Evolutionary conservation across 805 yeast species (phyloP), one percentile per base, ranked within the genome.

Genomic region (Metschnikowia hibisci): DNA sequence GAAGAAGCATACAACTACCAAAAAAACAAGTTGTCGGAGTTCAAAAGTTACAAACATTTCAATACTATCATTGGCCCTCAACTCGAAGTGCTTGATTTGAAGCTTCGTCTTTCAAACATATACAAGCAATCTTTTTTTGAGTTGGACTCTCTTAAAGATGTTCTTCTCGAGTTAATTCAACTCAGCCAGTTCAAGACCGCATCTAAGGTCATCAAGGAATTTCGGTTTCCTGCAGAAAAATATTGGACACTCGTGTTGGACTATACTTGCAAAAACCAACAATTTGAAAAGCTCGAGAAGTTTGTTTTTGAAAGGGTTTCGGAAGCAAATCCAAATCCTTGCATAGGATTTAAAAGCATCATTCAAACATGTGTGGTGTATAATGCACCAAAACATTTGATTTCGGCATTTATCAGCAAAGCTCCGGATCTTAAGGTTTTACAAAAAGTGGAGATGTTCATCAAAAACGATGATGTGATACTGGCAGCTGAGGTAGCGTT

Each of bases 311-410:
- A 54, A 32, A 27, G 41, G 20, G 23, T 48, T 40, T 15, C 62
- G 1, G 46, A 55, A 23, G 6, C 46, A 2, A 22, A 15, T 12
- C 42, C 32, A 34, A 82, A 78, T 47, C 78, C 93, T 0, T 84
- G 87, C 0, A 84, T 88, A 32, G 89, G 91, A 0, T 82, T 82
- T 46, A 73, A 71, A 46, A 81, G 84, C 0, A 81, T 88, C 50
- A 84, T 71, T 43, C 66, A 73, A 12, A 75, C 77, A 30, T 73
- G 82, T 30, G 54, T 76, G 32, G 55, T 53, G 4, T 70, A 69
- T 42, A 67, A 74, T 4, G 85, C 81, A 0, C 82, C 82, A 26
- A 63, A 70, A 30, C 66, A 77, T 16, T 81, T 81, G 38, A 87
- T 91, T 1, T 72, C 81, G 0, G 55, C 64, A 14, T 87, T 82